These are phyloP conservation scores for Incumbomyces lentus DNA, from an alignment of 2,329 filamentous ascomycete species.

Conservation along the genomic window DNA sequence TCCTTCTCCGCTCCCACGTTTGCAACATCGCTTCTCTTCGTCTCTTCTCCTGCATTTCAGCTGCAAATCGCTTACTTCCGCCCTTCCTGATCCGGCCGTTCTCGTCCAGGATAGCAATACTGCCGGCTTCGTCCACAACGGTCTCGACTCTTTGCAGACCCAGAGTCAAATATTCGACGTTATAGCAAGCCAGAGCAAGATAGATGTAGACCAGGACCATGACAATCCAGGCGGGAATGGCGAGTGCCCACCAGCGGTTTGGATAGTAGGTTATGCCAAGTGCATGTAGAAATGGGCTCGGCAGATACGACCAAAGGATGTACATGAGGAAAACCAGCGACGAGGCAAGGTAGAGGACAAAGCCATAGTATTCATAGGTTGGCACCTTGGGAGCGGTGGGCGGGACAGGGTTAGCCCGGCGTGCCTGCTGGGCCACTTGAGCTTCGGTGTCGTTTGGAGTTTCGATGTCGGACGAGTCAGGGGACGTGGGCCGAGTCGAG, in stretches of 20 bases:
- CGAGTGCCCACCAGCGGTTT: conserved; percentile 94
- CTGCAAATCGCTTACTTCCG: conserved; percentile 27
- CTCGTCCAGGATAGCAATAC: conserved; percentile 70
- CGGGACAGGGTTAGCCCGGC: conserved; percentile 56
- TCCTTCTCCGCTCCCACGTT: conserved; percentile 28
- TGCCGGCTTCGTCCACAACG: conserved; percentile 80
- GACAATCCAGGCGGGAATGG: conserved; percentile 81
- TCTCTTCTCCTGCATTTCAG: conserved; percentile 26
- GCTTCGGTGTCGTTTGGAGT: conserved; percentile 49
- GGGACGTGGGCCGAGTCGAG: conserved; percentile 83
- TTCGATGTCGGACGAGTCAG: conserved; percentile 83
- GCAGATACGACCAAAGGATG: conserved; percentile 77
- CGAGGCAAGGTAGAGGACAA: conserved; percentile 87
- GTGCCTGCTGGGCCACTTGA: conserved; percentile 50
- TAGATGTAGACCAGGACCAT: conserved; percentile 88
- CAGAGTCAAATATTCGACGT: conserved; percentile 77
- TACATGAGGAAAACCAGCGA: conserved; percentile 67
- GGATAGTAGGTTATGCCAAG: conserved; percentile 95
- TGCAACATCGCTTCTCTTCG: conserved; percentile 32
- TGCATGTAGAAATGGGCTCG: conserved; percentile 80
- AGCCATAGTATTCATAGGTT: conserved; percentile 99
- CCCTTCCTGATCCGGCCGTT: conserved; percentile 48
- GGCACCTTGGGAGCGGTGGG: conserved; percentile 85
- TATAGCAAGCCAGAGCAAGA: conserved; percentile 81
- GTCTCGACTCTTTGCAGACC: conserved; percentile 73